A percentile compares a stretch with the other conserved stretches of the same genome.
Evolutionary conservation across 139 green algal genomes (phyloP).

Genomic region (Chlamydomonas asymmetrica): DNA sequence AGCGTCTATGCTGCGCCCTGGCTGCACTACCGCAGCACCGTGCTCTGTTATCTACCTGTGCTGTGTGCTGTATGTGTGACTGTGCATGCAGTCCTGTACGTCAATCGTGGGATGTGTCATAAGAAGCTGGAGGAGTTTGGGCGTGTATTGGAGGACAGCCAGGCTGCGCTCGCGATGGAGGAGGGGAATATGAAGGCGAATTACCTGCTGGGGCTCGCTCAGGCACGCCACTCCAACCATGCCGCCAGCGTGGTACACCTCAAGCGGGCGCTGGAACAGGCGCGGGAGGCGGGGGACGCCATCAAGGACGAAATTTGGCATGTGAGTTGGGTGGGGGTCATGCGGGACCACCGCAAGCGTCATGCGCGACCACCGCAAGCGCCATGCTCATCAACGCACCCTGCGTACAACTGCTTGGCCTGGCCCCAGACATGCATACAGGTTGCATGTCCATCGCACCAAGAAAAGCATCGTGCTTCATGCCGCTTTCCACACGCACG

Average conservation of each 20-base stretch:
- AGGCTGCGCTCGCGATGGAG: slow-evolving; percentile 39
- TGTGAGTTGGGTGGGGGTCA: too few relatives aligned
- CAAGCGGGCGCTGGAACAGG: slow-evolving; percentile 56
- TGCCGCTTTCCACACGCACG: too few relatives aligned
- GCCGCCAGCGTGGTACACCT: background rate
- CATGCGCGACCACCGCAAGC: slow-evolving; percentile 39
- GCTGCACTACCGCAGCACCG: too few relatives aligned
- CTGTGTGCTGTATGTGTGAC: too few relatives aligned
- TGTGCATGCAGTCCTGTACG: slow-evolving; percentile 45
- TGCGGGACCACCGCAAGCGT: slow-evolving; percentile 59
- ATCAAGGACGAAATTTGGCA: slow-evolving; percentile 79
- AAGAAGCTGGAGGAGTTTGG: slow-evolving; percentile 40
- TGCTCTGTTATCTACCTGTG: too few relatives aligned
- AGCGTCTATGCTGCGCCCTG: too few relatives aligned
- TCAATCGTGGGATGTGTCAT: slow-evolving; percentile 51
- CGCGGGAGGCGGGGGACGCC: slow-evolving; percentile 54
- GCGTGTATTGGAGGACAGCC: slow-evolving; percentile 35
- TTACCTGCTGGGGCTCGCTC: slow-evolving; percentile 57
- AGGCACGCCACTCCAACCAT: background rate
- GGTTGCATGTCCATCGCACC: background rate
- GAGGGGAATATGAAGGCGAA: slow-evolving; percentile 46
- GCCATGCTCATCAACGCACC: slow-evolving; percentile 43
- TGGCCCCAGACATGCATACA: background rate
- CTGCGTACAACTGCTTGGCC: background rate
- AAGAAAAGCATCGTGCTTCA: background rate